These are phyloP conservation scores for Herpetomonas samuelpessoai DNA, from an alignment of 208 protist genomes.

Conservation along the genomic window DNA sequence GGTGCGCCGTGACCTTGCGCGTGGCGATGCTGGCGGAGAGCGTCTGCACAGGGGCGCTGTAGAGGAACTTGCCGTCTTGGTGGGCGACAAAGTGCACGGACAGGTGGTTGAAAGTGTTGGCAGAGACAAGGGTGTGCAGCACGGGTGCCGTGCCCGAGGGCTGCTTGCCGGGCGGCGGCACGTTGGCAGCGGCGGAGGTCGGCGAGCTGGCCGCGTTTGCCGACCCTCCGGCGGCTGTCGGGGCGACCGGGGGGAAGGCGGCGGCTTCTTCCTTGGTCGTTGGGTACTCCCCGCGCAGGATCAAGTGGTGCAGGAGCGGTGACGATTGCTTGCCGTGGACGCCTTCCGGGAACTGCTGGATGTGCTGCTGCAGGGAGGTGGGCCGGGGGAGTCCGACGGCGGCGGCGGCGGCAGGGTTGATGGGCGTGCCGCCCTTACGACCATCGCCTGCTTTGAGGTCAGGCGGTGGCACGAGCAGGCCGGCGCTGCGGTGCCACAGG, in stretches of 20 bases:
- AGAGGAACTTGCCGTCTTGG: constrained; percentile 58
- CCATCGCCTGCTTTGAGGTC: neutral
- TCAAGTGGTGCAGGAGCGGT: constrained; percentile 33
- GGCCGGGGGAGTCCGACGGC: neutral
- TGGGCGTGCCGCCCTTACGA: neutral
- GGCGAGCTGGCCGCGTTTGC: constrained; percentile 5
- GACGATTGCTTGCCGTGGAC: constrained; percentile 64
- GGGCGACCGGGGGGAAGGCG: constrained; percentile 9
- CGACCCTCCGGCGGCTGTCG: neutral
- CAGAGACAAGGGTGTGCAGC: constrained; percentile 70
- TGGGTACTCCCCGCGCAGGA: constrained; percentile 33
- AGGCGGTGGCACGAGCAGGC: constrained; percentile 7
- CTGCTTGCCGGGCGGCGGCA: constrained; percentile 25
- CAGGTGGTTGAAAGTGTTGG: constrained; percentile 80
- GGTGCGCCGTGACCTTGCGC: constrained; percentile 74
- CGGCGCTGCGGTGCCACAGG: constrained; percentile 13
- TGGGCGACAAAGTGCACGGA: constrained; percentile 64
- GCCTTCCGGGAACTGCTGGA: constrained; percentile 62
- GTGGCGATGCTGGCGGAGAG: constrained; percentile 55
- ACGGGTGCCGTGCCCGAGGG: constrained; percentile 38
- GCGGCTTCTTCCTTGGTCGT: constrained; percentile 12
- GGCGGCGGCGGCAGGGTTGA: constrained; percentile 4
- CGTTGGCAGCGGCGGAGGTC: constrained; percentile 19
- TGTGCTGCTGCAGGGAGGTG: constrained; percentile 28
- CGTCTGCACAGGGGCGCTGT: constrained; percentile 59